Evolutionary conservation across 1,284 basidiomycete genomes (phyloP), one percentile per base, ranked within the genome.

Genomic region (Cerioporus squamosus): DNA sequence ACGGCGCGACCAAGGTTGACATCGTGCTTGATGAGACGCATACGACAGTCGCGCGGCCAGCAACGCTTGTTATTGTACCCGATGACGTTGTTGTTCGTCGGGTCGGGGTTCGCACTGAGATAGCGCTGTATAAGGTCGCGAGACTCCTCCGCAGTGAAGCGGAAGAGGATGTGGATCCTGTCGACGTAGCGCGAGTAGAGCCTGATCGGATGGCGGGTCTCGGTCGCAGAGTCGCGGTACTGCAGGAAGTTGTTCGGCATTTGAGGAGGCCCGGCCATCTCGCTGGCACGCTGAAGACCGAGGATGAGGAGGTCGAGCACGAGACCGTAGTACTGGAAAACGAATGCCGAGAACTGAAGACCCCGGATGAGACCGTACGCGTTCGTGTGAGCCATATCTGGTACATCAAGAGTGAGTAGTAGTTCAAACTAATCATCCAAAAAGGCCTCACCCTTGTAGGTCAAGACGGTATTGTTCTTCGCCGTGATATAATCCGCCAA

Each of bases 31-130:
- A 98, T 97, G 57, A 99, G 84, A 36, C 97, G 85, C 97, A 99
- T 99, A 59, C 97, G 91, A 73, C 96, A 98, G 74, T 99, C 97
- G 63, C 96, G 85, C 23, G 97, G 97, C 97, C 97, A 98, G 80
- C 97, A 99, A 57, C 95, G 91, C 75, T 97, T 97, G 80, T 98
- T 98, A 81, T 98, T 98, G 79, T 98, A 99, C 2, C 97, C 97
- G 64, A 98, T 97, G 64, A 99, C 91, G 68, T 98, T 98, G 78
- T 97, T 96, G 78, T 99, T 99, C 54, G 96, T 98, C 10, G 97
- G 97, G 76, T 98, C 96, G 12, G 96, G 97, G 72, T 98, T 96
- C 23, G 95, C 96, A 58, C 91, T 95, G 62, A 98, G 87, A 75
- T 97, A 98, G 29, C 97, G 90, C 76, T 99, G 97, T 66, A 99